A percentile compares a stretch with the other conserved stretches of the same genome.
Conservation (phyloP, 345 rosid species). For the Euphorbia lathyris region DNA sequence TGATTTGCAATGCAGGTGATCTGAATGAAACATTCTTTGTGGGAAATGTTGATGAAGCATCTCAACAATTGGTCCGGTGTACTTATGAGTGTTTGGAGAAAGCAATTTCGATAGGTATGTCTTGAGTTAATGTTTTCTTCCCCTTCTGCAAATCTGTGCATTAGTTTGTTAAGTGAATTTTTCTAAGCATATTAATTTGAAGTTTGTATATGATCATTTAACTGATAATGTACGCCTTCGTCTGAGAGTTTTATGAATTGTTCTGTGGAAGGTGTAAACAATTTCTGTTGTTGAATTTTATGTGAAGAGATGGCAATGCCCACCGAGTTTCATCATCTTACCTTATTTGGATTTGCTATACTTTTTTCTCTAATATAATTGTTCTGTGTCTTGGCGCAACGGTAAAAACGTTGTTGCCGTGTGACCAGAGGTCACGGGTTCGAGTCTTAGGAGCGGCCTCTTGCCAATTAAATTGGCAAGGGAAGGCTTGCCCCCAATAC, state of each 20-base stretch:
- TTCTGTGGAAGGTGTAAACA: neutral
- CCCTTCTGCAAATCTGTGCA: neutral
- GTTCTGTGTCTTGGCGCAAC: too few species aligned
- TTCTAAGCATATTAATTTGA: neutral
- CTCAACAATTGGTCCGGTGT: slow-evolving; percentile 73
- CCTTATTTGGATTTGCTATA: neutral
- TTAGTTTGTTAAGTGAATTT: neutral
- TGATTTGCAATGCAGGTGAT: slow-evolving; percentile 55
- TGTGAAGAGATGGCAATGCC: neutral
- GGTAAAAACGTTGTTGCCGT: too few species aligned
- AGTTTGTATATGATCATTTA: neutral
- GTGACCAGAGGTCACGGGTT: too few species aligned
- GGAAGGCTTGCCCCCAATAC: too few species aligned
- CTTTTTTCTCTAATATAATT: neutral
- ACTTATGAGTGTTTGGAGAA: slow-evolving; percentile 92
- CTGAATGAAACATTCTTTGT: slow-evolving; percentile 95
- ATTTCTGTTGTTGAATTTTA: neutral
- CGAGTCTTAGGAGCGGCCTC: too few species aligned
- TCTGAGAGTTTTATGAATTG: neutral
- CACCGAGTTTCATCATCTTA: neutral
- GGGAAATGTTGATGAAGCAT: slow-evolving; percentile 90
- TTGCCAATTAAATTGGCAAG: too few species aligned
- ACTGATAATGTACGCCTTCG: neutral
- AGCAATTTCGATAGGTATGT: slow-evolving; percentile 79
- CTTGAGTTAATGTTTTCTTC: neutral